Base-by-base conservation (phyloP, 768 basidiomycete species). In the Tremella mesenterica region DNA sequence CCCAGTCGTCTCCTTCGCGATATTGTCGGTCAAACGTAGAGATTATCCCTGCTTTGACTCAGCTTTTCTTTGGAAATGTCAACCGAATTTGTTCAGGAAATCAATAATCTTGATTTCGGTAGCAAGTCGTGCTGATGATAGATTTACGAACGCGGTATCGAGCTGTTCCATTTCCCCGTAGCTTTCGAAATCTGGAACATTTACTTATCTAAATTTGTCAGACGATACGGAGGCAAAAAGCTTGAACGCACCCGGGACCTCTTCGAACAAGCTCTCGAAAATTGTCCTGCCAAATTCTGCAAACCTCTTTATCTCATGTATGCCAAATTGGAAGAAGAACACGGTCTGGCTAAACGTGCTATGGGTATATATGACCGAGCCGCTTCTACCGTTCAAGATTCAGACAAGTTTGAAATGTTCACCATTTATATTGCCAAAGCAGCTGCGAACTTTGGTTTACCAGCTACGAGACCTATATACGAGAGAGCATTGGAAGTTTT, bases 181-280 rank as follows among this genome's bases (percentile, higher is more conserved):
- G 92, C 90, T 3, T 97, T 96, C 73, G 95, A 99, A 75, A 84
- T 99, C 59, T 97, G 95, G 93, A 97, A 99, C 72, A 95, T 95
- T 49, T 99, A 97, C 73, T 76, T 99, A 18, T 85, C 88, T 39
- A 97, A 97, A 74, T 99, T 99, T 71, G 81, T 92, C 54, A 91
- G 89, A 74, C 86, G 95, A 75, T 96, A 92, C 75, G 90, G 86
- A 28, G 95, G 95, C 4, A 79, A 84, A 38, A 99, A 96, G 74
- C 76, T 99, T 7, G 95, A 97, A 73, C 84, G 95, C 48, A 82
- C 91, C n/a, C 82, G 95, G 55, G 95, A 99, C 74, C 79, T 99
- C 20, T 99, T 97, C 70, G 95, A 97, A 67, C 95, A 99, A 68
- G 90, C 95, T 0, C 76, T 99, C 20, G 91, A 95, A 65, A 92